Evolutionary conservation across 345 rosid species (phyloP).

Genomic region (Trapa incisa): DNA sequence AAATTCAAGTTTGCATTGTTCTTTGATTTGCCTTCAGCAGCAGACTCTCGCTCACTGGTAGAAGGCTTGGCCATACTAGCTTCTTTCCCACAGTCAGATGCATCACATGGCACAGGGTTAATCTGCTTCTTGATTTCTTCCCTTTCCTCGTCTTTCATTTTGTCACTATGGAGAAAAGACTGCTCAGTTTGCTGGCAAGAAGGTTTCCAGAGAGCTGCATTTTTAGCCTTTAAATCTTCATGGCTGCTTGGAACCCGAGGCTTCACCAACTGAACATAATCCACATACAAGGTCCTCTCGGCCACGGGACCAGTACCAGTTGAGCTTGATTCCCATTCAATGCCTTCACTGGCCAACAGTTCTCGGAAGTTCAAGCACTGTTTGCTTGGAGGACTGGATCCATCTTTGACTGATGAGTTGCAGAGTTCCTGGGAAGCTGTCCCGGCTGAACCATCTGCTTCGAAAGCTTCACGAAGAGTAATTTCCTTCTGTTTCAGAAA

Average conservation of each 20-base stretch:
- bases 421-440: constrained; percentile 15
- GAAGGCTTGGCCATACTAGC: too few relatives aligned
- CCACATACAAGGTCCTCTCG: constrained; percentile 78
- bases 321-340: constrained; percentile 26
- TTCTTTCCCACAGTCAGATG: too few relatives aligned
- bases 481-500: not conserved
- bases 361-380: constrained; percentile 25
- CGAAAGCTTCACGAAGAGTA: constrained; percentile 3
- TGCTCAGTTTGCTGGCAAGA: constrained; percentile 18
- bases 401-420: constrained; percentile 8
- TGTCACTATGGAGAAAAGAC: constrained; percentile 9
- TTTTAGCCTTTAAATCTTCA: constrained; percentile 19
- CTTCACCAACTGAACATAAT: constrained; percentile 33
- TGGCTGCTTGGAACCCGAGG: constrained; percentile 10
- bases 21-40: constrained; percentile 2
- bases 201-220: constrained; percentile 15
- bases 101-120: too few relatives aligned
- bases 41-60: not conserved
- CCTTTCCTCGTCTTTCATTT: not conserved
- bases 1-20: constrained; percentile 10
- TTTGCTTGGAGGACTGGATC: constrained; percentile 10
- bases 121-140: not conserved
- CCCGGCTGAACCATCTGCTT: constrained; percentile 12
- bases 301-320: constrained; percentile 18
- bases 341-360: constrained; percentile 42